Base-by-base conservation (phyloP, 805 yeast species). In the Starmerella floris region DNA sequence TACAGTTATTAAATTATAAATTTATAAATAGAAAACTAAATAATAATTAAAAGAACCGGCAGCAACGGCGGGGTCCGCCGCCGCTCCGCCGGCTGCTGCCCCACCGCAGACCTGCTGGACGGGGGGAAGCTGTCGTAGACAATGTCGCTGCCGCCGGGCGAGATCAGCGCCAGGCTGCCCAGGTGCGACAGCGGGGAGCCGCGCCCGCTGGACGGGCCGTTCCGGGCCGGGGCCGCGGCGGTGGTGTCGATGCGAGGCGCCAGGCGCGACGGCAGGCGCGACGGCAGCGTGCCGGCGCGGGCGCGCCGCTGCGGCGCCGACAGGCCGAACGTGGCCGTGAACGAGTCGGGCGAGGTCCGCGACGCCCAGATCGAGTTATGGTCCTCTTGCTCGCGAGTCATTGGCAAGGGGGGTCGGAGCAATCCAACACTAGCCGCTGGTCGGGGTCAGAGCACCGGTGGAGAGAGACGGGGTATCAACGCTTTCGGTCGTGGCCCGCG, bases 211-310 rank as follows among this genome's bases (percentile, higher is more conserved):
- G 30, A 21, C 23, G 23, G 22, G 17, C 26, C 13, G 23, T 20
- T 17, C 10, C 8, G 11, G 22, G 23, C 23, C 27, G 34, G 15
- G 3, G 34, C 17, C 6, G 27, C 40, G 4, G 31, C 21, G 26
- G 30, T 19, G 17, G 34, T 22, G 19, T 23, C 23, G 13, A 26
- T 16, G n/a, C 31, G 30, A 15, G 46, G 41, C 13, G 21, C 27
- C 6, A 41, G 23, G 26, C 51, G 40, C 36, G 51, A 25, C 51
- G 58, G 21, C 42, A 77, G 67, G 37, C 78, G 63, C 19, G 85
- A 76, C 8, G 91, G 88, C 37, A 82, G 62, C 13, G 93, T 82
- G 2, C 91, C 91, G 2, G 91, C 81, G 50, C 93, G 69, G 35
- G 80, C 74, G 48, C 91, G 69, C n/a, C 53, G 52, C 26, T 17